Evolutionary conservation across 768 basidiomycete species (phyloP).

Genomic region (Kwoniella dendrophila): DNA sequence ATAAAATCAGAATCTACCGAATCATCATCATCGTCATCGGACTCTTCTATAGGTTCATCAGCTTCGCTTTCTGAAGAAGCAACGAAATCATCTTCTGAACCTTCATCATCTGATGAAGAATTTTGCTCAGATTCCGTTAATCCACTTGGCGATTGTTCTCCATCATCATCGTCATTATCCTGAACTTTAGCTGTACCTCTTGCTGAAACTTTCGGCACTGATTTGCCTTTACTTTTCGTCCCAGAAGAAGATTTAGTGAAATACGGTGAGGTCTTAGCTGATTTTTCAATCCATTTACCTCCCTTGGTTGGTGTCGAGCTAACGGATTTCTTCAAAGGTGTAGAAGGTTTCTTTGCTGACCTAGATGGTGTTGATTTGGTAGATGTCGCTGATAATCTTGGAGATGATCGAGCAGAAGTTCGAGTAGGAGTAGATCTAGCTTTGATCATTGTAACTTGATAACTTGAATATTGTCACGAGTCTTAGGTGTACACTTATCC

Average conservation of each 20-base stretch:
- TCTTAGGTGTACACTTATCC: too few relatives aligned
- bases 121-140: constrained; percentile 28
- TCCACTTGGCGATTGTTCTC: constrained; percentile 49
- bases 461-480: too few relatives aligned
- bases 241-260: constrained; percentile 16
- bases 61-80: constrained; percentile 36
- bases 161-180: constrained; percentile 56
- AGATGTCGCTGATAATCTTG: constrained; percentile 5
- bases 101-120: constrained; percentile 29
- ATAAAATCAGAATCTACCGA: constrained; percentile 35
- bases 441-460: constrained; percentile 1
- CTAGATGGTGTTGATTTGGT: constrained; percentile 9
- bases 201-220: background rate
- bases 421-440: background rate
- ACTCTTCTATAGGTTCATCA: constrained; percentile 28
- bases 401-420: constrained; percentile 4
- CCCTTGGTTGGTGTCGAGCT: constrained; percentile 12
- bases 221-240: constrained; percentile 7
- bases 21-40: constrained; percentile 25
- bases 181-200: constrained; percentile 1
- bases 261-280: constrained; percentile 39
- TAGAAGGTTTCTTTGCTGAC: constrained; percentile 8
- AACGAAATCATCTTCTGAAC: constrained; percentile 38
- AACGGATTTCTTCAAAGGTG: constrained; percentile 9
- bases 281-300: constrained; percentile 13